Evolutionary conservation across 2,329 filamentous ascomycete species (phyloP), one percentile per base, ranked within the genome.

Genomic region (Botrytis deweyae): DNA sequence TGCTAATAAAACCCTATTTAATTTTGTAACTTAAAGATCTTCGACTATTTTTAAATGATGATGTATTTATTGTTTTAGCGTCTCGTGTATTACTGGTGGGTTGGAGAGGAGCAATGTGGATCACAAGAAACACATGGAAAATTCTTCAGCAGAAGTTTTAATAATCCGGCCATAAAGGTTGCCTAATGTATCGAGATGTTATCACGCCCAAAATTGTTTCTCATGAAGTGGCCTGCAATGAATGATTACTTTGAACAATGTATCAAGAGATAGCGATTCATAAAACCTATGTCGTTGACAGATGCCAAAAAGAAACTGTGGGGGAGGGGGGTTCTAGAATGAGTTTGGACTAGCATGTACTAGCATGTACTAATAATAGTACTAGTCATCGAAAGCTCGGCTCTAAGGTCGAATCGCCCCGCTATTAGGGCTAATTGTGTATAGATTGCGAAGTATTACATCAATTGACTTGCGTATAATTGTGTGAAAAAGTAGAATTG

Each of bases 41-140:
- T 29, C 5, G 6, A 29, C 1, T 1, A 18, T 3, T 18, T 1
- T 38, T 20, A 2, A 10, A 22, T 20, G 7, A 1, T 36, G 16
- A 1, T 36, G 36, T 38, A 12, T 20, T 8, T 58, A 3, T 0
- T 2, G 1, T 29, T 58, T 58, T 58, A 58, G n/a, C 7, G 52
- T 29, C n/a, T 29, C 3, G 3, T 8, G n/a, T 9, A 29, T 3
- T 58, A 18, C 6, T 29, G 14, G 3, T 29, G 6, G 25, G 6
- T 0, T 58, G 14, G 18, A 58, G 1, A 58, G 12, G n/a, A 29
- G 6, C 14, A 58, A 8, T 58, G n/a, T 29, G 8, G 52, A 58
- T 58, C 25, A 18, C 14, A 16, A 16, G 14, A 29, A 58, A 29
- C 9, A 4, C 18, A 58, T 58, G 14, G 18, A 8, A 58, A 16